Conservation (phyloP, 371 early-diverging fungal species). For the Neoconidiobolus thromboides region DNA sequence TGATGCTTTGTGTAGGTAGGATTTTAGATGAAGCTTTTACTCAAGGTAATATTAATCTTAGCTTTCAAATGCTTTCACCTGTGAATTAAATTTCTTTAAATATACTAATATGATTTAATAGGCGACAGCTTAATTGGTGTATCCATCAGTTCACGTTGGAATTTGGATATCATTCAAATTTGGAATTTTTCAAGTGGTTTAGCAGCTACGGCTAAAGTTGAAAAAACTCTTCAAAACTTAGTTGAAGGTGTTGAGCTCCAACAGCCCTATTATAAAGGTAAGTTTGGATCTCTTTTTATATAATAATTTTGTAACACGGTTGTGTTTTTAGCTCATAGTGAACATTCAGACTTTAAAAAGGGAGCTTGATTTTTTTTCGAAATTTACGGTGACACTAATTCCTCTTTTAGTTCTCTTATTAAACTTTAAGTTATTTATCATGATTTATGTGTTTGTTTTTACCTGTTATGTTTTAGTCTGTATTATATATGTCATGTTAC, state of each 20-base stretch:
- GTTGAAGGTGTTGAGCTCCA: conserved; percentile 26
- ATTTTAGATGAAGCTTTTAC: conserved; percentile 27
- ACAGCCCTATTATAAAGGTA: conserved; percentile 41
- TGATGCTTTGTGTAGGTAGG: conserved; percentile 36
- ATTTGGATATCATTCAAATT: conserved; percentile 34
- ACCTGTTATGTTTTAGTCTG: too few relatives aligned
- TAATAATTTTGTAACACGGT: neutral
- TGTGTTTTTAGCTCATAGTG: conserved; percentile 19
- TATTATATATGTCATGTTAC: too few relatives aligned
- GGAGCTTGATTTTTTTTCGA: too few relatives aligned
- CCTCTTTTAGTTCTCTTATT: too few relatives aligned
- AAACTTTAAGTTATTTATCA: too few relatives aligned
- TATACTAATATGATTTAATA: neutral
- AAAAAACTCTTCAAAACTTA: conserved; percentile 18
- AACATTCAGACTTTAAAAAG: conserved; percentile 18
- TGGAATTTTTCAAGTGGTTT: conserved; percentile 30
- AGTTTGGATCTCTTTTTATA: neutral
- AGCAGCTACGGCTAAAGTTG: conserved; percentile 18
- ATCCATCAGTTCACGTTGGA: conserved; percentile 33
- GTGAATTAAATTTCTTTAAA: neutral
- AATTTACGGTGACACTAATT: too few relatives aligned
- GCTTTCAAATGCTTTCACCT: too few relatives aligned
- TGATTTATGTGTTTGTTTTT: too few relatives aligned
- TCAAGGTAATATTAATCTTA: conserved; percentile 12
- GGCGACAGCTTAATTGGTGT: conserved; percentile 38